These are phyloP conservation scores for Hyphodiscus hymeniophilus DNA, from an alignment of 495 filamentous ascomycete species.

Conservation along the genomic window DNA sequence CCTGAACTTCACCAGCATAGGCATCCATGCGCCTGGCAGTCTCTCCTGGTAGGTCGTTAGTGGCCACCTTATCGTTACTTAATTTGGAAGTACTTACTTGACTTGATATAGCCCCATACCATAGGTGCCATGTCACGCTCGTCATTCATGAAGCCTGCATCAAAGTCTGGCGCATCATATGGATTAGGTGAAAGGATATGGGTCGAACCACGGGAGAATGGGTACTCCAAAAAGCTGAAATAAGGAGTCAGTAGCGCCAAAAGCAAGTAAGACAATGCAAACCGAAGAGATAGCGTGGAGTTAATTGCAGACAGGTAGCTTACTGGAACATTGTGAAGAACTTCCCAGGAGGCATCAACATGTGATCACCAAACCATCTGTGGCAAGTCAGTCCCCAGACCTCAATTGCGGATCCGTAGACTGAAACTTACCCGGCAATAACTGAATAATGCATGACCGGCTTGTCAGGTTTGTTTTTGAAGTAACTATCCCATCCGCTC, in stretches of 20 bases:
- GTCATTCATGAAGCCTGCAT: constrained; percentile 82
- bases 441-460: constrained; percentile 78
- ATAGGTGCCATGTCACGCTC: constrained; percentile 75
- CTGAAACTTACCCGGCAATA: constrained; percentile 42
- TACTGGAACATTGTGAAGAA: constrained; percentile 81
- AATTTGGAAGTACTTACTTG: constrained; percentile 31
- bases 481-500: constrained; percentile 69
- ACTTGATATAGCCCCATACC: constrained; percentile 83
- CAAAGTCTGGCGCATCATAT: constrained; percentile 71
- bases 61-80: neutral
- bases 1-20: constrained; percentile 68
- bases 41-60: constrained; percentile 32
- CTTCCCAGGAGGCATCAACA: constrained; percentile 66
- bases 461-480: constrained; percentile 79
- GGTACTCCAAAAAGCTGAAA: constrained; percentile 52
- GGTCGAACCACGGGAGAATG: constrained; percentile 67
- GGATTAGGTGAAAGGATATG: constrained; percentile 65
- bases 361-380: constrained; percentile 57
- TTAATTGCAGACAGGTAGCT: neutral
- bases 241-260: neutral
- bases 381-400: constrained; percentile 8
- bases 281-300: too few relatives aligned
- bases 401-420: neutral
- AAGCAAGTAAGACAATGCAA: neutral
- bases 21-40: constrained; percentile 69